phyloP scores from a whole-genome alignment of 1,284 basidiomycete species.

The Ustilago loliicola region DNA sequence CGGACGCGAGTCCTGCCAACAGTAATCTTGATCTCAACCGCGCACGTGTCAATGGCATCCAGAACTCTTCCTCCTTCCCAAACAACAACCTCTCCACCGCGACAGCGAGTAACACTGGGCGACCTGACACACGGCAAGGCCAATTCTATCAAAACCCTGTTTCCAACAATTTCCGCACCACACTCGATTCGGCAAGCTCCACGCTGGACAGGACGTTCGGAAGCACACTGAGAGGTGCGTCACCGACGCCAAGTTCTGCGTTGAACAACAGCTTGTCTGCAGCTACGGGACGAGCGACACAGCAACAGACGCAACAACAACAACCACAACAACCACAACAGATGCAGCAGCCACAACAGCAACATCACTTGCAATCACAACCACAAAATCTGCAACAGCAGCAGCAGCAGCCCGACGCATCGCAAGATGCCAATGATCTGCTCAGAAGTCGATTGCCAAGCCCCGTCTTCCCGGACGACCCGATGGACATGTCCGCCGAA shows the following conservation, averaged over 20 bases:
- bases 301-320: conserved; percentile 23
- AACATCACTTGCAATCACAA: conserved; percentile 25
- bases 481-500: conserved; percentile 38
- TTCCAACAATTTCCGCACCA: conserved; percentile 30
- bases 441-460: conserved; percentile 48
- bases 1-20: conserved; percentile 37
- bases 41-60: conserved; percentile 33
- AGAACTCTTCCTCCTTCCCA: conserved; percentile 22
- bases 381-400: conserved; percentile 22
- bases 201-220: conserved; percentile 47
- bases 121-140: conserved; percentile 33
- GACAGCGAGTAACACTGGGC: conserved; percentile 16
- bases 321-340: conserved; percentile 20
- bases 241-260: conserved; percentile 23
- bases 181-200: conserved; percentile 24
- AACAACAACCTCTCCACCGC: conserved; percentile 13
- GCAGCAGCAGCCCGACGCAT: conserved; percentile 11
- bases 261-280: conserved; percentile 36
- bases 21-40: conserved; percentile 33
- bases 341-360: conserved; percentile 25
- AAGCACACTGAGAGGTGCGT: conserved; percentile 38
- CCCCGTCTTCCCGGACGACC: conserved; percentile 51
- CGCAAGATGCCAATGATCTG: conserved; percentile 29
- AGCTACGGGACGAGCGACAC: conserved; percentile 21
- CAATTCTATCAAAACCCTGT: conserved; percentile 30